Base-by-base conservation (phyloP, 345 rosid genomes). In the Turnera subulata region DNA sequence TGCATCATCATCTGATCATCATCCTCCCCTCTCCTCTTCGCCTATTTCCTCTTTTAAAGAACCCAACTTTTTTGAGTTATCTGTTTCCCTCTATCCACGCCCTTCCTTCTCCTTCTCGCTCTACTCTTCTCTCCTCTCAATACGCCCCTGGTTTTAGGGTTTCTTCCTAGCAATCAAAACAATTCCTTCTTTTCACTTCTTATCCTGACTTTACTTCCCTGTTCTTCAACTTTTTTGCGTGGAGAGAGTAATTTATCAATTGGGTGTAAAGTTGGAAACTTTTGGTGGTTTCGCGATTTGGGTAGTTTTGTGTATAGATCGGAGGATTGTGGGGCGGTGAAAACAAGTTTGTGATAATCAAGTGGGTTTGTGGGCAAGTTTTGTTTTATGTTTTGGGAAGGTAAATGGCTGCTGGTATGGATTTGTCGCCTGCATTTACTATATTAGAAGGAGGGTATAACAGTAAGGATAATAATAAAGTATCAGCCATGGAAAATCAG, bases 401-500 rank as follows among this genome's bases (percentile, higher is more conserved):
- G 71, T 58, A 56, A 61, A 76, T 76, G 83, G 84, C 78, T 15
- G 77, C 80, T 19, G 81, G 78, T 54, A 76, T 80, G 80, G 90
- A 82, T 76, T 80, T 79, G 50, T 78, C 96, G 14, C 79, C 79
- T 62, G 59, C 79, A 48, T 46, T 72, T 61, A 49, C 68, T 25
- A 62, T 75, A n/a, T 55, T 79, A 56, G 89, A 88, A 66, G 84
- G 76, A 25, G 77, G 63, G 56, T 79, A 68, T 37, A 65, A 51
- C 14, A 51, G n/a, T 54, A 70, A 56, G 74, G 81, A 70, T 20
- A 50, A 2, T 7, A 68, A 61, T 65, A n/a, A n/a, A n/a, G 54
- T 53, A 25, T 65, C 85, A 23, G 46, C 63, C 14, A 51, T 71
- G 52, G 81, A 73, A 35, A 77, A 64, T 66, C 76, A 82, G 50